Percentiles rank a stretch among this genome's conserved stretches.
These are phyloP conservation scores for Aspergillus intermedius DNA, from an alignment of 2,329 filamentous ascomycete genomes.

Conservation along the genomic window DNA sequence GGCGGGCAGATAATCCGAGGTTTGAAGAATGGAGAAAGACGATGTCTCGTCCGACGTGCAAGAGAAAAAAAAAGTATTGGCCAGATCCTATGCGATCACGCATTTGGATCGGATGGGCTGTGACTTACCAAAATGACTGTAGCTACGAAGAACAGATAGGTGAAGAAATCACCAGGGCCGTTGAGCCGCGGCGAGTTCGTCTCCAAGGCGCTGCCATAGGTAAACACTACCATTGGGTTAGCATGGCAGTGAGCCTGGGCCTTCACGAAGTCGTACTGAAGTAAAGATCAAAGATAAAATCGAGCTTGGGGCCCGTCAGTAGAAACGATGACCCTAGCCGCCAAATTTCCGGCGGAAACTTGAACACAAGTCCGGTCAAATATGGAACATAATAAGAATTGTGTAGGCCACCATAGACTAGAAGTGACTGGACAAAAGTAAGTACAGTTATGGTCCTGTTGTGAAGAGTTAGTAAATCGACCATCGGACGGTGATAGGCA, in stretches of 20 bases:
- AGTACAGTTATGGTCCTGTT: slow-evolving; percentile 61
- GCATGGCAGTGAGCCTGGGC: slow-evolving; percentile 15
- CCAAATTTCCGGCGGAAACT: slow-evolving; percentile 56
- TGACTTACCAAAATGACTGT: slow-evolving; percentile 69
- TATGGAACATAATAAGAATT: slow-evolving; percentile 50
- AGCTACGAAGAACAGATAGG: slow-evolving; percentile 70
- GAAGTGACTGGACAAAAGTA: slow-evolving; percentile 57
- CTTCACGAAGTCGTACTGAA: slow-evolving; percentile 47
- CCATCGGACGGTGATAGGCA: not conserved
- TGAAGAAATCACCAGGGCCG: slow-evolving; percentile 69
- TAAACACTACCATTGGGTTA: slow-evolving; percentile 54
- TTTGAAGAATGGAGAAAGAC: slow-evolving; percentile 15
- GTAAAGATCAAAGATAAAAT: slow-evolving; percentile 67
- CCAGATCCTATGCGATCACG: slow-evolving; percentile 6
- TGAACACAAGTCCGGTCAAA: slow-evolving; percentile 45
- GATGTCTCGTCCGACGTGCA: slow-evolving; percentile 10
- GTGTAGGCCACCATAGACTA: slow-evolving; percentile 54
- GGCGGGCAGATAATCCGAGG: slow-evolving; percentile 74
- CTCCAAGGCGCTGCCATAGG: slow-evolving; percentile 70
- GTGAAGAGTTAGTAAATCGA: slow-evolving; percentile 38
- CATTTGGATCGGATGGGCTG: slow-evolving; percentile 5
- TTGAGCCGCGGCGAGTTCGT: slow-evolving; percentile 63
- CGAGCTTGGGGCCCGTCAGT: slow-evolving; percentile 49
- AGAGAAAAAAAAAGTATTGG: slow-evolving; percentile 12
- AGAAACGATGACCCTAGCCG: slow-evolving; percentile 53